phyloP scores from a whole-genome alignment of 192 early-diverging fungal genomes.

The Coemansia sp. region DNA sequence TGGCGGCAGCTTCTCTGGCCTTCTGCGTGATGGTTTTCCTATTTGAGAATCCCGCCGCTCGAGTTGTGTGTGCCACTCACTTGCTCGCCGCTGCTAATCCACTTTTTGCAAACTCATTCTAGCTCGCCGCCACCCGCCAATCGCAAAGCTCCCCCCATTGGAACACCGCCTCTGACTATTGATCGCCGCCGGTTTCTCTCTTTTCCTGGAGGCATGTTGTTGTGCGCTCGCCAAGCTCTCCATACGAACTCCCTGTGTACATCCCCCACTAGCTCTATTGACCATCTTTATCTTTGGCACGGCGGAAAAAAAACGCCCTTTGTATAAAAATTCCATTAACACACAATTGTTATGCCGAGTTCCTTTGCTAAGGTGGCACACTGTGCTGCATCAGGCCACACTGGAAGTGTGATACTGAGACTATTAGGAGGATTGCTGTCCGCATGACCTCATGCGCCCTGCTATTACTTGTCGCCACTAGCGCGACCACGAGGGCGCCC shows the following conservation, averaged over 20 bases:
- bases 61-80: neutral
- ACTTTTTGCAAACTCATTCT: slow-evolving; percentile 1
- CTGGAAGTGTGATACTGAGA: neutral
- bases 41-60: neutral
- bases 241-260: neutral
- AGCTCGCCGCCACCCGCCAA: neutral
- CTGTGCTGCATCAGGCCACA: neutral
- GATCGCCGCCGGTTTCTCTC: neutral
- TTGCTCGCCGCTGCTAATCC: neutral
- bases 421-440: neutral
- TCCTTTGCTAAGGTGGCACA: neutral
- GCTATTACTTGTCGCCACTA: neutral
- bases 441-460: neutral
- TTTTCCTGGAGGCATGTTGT: neutral
- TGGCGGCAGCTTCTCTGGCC: neutral
- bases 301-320: neutral
- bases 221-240: neutral
- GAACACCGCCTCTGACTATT: neutral
- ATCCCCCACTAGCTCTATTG: neutral
- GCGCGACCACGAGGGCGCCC: neutral
- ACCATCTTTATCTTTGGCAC: neutral
- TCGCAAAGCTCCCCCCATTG: slow-evolving; percentile 3
- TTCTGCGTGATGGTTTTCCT: neutral
- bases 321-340: neutral
- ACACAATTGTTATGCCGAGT: neutral